Base-by-base conservation (phyloP, 805 yeast genomes). In the Kluyveromyces lactis region DNA sequence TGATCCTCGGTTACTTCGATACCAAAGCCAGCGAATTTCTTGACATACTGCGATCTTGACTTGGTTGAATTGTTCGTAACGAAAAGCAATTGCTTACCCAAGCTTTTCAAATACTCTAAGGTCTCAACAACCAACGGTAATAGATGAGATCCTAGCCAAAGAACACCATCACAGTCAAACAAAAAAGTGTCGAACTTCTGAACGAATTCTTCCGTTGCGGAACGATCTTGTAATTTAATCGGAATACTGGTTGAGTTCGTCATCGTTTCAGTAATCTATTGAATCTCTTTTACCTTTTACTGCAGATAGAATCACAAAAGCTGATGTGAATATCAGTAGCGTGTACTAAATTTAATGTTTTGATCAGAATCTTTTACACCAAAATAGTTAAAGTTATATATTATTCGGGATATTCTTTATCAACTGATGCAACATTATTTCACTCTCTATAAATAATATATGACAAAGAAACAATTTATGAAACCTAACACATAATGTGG, bases 21-120 rank as follows among this genome's bases (percentile, higher is more conserved):
- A 3, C 72, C 74, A 43, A 65, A 78, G 40, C 78, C 75, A 12
- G 66, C 71, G 57, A 92, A 86, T 63, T 92, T 92, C 48, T 67
- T 61, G 23, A 83, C 72, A 59, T 92, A 92, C 30, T 80, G 80
- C 26, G 66, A 63, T 44, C 98, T 70, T 2, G 96, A 82, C 58
- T 92, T 90, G 23, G 97, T 86, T 16, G 96, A 86, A 65, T 92
- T 92, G 68, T 92, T 92, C 33, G 98, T 89, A 21, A 92, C 98
- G 64, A 92, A 92, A 32, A 89, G 71, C 38, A 86, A 68, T 44
- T 79, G 75, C 60, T 92, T 92, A 28, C 75, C 73, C 19, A 60
- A 34, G 18, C 51, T 46, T 33, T 52, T 71, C 47, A 92, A 66
- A 31, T 82, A 56, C 8, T 71, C 69, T 31, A 92, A 60, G 0